Percentiles rank a stretch among this genome's conserved stretches.
phyloP scores from a whole-genome alignment of 345 rosid genomes.

The Moricandia arvensis region DNA sequence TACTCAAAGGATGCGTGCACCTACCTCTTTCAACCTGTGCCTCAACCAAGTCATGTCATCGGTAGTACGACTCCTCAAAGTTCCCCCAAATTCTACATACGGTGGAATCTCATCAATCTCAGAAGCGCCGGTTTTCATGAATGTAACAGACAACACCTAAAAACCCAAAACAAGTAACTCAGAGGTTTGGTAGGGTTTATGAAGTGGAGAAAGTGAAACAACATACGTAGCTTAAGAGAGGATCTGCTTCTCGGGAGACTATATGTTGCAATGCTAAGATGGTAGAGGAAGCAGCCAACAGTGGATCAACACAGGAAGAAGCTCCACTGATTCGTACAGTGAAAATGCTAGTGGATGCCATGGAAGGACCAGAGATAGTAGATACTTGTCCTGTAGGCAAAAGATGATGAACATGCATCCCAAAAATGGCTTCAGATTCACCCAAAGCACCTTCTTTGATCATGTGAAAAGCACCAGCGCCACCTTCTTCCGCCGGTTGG shows the following conservation, averaged over 20 bases:
- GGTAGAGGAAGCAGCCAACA: conserved; percentile 62
- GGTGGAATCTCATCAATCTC: conserved; percentile 56
- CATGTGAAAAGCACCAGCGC: conserved; percentile 86
- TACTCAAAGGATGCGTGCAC: not conserved
- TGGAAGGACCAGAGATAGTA: conserved; percentile 57
- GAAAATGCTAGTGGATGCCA: conserved; percentile 57
- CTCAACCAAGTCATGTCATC: conserved; percentile 61
- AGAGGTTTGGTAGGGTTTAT: no score
- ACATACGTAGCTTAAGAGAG: conserved; percentile 60
- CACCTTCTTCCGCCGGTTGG: conserved; percentile 95
- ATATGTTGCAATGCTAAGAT: conserved; percentile 79
- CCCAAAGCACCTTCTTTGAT: conserved; percentile 80
- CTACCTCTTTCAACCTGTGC: conserved; percentile 69
- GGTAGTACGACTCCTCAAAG: conserved; percentile 81
- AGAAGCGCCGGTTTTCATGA: conserved; percentile 56
- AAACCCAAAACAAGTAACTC: conserved; percentile 19
- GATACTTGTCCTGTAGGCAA: conserved; percentile 61
- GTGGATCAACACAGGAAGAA: conserved; percentile 61
- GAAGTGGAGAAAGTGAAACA: not conserved
- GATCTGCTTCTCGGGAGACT: conserved; percentile 78
- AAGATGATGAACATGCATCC: conserved; percentile 50
- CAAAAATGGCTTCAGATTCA: conserved; percentile 83
- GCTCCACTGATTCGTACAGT: conserved; percentile 58
- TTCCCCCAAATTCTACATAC: conserved; percentile 77
- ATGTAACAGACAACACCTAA: conserved; percentile 77